A percentile compares a stretch with the other conserved stretches of the same genome.
phyloP scores from a whole-genome alignment of 2,329 filamentous ascomycete genomes.

The Myriosclerotinia duriaeana region DNA sequence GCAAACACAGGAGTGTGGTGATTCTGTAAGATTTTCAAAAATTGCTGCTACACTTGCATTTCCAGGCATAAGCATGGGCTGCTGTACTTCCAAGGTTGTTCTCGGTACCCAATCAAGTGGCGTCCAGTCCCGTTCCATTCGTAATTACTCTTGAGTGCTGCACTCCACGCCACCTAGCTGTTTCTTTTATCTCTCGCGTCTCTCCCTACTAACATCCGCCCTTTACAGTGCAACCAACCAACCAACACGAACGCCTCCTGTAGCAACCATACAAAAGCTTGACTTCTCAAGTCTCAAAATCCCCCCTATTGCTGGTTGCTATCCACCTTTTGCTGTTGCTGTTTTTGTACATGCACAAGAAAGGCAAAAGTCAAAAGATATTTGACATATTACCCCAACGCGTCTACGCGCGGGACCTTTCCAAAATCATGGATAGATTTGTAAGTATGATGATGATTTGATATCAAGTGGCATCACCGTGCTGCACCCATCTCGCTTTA shows the following conservation, averaged over 20 bases:
- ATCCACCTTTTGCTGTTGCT: neutral
- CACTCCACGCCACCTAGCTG: neutral
- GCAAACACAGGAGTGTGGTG: neutral
- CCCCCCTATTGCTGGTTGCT: neutral
- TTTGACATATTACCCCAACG: neutral
- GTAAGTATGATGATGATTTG: neutral
- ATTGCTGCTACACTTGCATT: neutral
- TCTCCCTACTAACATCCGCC: neutral
- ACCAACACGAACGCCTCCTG: conserved; percentile 5
- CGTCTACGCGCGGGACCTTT: neutral
- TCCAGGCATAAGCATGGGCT: neutral
- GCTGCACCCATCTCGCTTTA: neutral
- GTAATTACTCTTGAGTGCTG: neutral
- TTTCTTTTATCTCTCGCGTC: neutral
- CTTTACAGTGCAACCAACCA: neutral
- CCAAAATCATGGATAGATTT: neutral
- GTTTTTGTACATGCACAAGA: neutral
- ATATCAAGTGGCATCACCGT: neutral
- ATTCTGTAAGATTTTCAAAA: neutral
- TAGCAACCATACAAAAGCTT: conserved; percentile 9
- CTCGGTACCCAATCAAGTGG: neutral
- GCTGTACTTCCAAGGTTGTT: neutral
- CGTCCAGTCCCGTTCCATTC: neutral
- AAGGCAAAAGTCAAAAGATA: neutral
- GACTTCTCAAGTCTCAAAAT: conserved; percentile 1